Conservation (phyloP, 768 basidiomycete species). For the Termitomyces sp. region DNA sequence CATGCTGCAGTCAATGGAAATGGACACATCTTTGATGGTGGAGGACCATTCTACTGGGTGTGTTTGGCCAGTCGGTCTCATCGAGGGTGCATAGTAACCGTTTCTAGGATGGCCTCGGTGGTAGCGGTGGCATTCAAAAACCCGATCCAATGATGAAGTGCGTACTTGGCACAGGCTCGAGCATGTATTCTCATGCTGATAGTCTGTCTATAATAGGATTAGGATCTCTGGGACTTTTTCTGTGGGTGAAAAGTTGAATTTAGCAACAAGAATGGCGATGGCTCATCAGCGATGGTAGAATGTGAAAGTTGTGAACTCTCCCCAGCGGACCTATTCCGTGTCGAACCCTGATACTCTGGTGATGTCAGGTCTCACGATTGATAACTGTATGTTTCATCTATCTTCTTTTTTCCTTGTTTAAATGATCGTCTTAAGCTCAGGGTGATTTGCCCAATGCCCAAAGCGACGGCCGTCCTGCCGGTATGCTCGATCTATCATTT, state of each 20-base stretch:
- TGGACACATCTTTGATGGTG: slow-evolving; percentile 38
- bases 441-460: slow-evolving; percentile 50
- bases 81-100: not conserved
- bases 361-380: slow-evolving; percentile 47
- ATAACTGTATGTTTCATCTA: slow-evolving; percentile 44
- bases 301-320: slow-evolving; percentile 39
- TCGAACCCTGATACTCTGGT: slow-evolving; percentile 36
- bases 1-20: slow-evolving; percentile 35
- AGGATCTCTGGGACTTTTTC: slow-evolving; percentile 34
- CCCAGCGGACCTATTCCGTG: slow-evolving; percentile 35
- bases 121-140: slow-evolving; percentile 35
- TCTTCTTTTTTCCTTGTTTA: not conserved
- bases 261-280: not conserved
- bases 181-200: not conserved
- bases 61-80: not conserved
- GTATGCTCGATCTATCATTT: slow-evolving; percentile 9
- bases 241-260: slow-evolving; percentile 16
- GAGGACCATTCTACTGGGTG: slow-evolving; percentile 44
- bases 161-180: not conserved
- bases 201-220: slow-evolving; percentile 24
- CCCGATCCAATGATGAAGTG: slow-evolving; percentile 45
- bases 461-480: slow-evolving; percentile 45
- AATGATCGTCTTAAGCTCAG: slow-evolving; percentile 33
- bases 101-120: slow-evolving; percentile 35
- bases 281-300: slow-evolving; percentile 25